Conservation (phyloP, 2,329 filamentous ascomycete species). For the Scleromitrula shiraiana region DNA sequence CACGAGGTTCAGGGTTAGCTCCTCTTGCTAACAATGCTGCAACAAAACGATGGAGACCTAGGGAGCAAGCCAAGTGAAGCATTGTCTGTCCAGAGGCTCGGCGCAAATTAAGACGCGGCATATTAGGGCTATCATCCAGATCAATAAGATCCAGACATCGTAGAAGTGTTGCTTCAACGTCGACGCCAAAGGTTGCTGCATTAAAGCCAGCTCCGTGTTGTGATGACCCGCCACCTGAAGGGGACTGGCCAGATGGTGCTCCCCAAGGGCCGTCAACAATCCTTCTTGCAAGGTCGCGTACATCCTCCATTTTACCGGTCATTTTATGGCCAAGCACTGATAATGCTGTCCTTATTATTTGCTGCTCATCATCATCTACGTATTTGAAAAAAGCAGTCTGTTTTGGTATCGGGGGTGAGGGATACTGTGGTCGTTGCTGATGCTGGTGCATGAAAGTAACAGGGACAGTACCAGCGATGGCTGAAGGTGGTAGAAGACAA, state of each 20-base stretch:
- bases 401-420: constrained; percentile 38
- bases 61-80: constrained; percentile 68
- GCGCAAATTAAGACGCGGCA: constrained; percentile 58
- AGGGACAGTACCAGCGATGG: constrained; percentile 48
- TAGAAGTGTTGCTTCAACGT: constrained; percentile 43
- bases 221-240: constrained; percentile 37
- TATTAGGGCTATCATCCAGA: constrained; percentile 62
- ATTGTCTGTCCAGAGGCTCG: constrained; percentile 66
- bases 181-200: constrained; percentile 29
- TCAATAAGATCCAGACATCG: constrained; percentile 73
- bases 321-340: constrained; percentile 56
- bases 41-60: constrained; percentile 68
- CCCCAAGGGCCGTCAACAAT: constrained; percentile 50
- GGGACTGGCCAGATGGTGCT: constrained; percentile 34
- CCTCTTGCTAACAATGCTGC: constrained; percentile 69
- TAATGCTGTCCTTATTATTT: constrained; percentile 60
- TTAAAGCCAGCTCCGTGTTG: constrained; percentile 35
- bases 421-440: constrained; percentile 35
- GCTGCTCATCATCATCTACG: constrained; percentile 60
- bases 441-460: constrained; percentile 50
- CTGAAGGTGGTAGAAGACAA: constrained; percentile 52
- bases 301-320: constrained; percentile 54
- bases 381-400: constrained; percentile 61
- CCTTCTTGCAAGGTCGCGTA: constrained; percentile 52
- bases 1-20: constrained; percentile 66